Conservation (phyloP, 805 yeast genomes). For the Saccharomycopsis lassenensis region DNA sequence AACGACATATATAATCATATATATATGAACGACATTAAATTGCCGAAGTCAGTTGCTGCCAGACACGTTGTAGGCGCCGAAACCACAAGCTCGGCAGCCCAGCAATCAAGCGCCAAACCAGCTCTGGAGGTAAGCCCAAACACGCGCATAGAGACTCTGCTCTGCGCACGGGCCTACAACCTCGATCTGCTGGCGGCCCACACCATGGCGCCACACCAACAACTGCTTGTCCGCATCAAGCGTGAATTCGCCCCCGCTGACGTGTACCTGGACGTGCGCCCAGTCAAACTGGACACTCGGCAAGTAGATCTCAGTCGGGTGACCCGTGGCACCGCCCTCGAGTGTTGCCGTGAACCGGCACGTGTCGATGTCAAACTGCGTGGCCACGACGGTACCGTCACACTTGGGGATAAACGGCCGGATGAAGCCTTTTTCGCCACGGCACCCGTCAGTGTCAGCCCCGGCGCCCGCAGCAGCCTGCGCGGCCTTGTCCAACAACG, state of each 20-base stretch:
- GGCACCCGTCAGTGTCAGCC: conserved; percentile 40
- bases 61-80: too few species aligned
- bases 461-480: background rate
- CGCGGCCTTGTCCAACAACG: background rate
- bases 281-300: conserved; percentile 64
- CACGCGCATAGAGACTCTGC: too few species aligned
- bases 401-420: conserved; percentile 67
- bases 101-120: too few species aligned
- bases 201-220: conserved; percentile 61
- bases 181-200: conserved; percentile 29
- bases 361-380: conserved; percentile 47
- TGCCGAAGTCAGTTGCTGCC: too few species aligned
- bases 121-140: too few species aligned
- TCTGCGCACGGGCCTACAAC: too few species aligned
- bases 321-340: conserved; percentile 20
- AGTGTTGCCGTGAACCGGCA: conserved; percentile 40
- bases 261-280: conserved; percentile 23
- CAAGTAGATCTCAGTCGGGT: conserved; percentile 52
- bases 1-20: too few species aligned
- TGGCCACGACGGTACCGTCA: conserved; percentile 42
- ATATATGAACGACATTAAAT: too few species aligned
- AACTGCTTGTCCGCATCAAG: conserved; percentile 42
- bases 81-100: too few species aligned
- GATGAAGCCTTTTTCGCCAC: conserved; percentile 65
- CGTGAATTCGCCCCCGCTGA: conserved; percentile 31